Base-by-base conservation (phyloP, 2,329 filamentous ascomycete species). In the Aspergillus fischeri region DNA sequence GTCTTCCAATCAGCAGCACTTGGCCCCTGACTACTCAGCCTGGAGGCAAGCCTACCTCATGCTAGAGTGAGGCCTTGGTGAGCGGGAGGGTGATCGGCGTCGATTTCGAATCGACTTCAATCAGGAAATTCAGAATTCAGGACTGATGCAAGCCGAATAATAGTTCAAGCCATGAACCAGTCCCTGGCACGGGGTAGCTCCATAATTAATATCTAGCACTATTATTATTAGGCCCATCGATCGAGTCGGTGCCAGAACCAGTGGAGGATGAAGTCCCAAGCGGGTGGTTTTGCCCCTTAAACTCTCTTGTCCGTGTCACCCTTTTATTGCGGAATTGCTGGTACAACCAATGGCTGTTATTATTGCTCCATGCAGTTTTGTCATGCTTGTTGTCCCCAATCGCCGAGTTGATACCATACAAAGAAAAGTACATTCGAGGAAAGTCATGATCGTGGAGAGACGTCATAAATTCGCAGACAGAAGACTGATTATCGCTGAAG, bases 161-260 rank as follows among this genome's bases (percentile, higher is more conserved):
- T 32, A 14, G 47, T 47, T 44, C 14, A 42, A 42, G 41, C 20
- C 20, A 9, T 24, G 42, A 48, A 44, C 53, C 29, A 51, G 49
- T 55, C 56, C 54, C 47, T 56, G 28, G 28, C 53, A 35, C 50
- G 25, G 28, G 4, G 28, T 11, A 29, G 28, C 10, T 29, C 28
- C 53, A 55, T 50, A 50, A 50, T 47, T 47, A 51, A 7, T 17
- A 35, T 29, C 14, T 35, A 35, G 11, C 14, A 32, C 4, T 32
- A 32, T 6, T 38, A 38, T 38, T 55, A 58, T 58, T 52, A 54
- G 45, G 49, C 35, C 38, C 51, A 56, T 59, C 57, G 57, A 60
- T 63, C 57, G 57, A 55, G 53, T 56, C 51, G 49, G 35, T 53
- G 52, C 29, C 55, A 54, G 58, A 60, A 59, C 53, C 47, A 35